Evolutionary conservation across 1,139 yeast genomes (phyloP), one percentile per base, ranked within the genome.

Genomic region (Protomyces pachydermus): DNA sequence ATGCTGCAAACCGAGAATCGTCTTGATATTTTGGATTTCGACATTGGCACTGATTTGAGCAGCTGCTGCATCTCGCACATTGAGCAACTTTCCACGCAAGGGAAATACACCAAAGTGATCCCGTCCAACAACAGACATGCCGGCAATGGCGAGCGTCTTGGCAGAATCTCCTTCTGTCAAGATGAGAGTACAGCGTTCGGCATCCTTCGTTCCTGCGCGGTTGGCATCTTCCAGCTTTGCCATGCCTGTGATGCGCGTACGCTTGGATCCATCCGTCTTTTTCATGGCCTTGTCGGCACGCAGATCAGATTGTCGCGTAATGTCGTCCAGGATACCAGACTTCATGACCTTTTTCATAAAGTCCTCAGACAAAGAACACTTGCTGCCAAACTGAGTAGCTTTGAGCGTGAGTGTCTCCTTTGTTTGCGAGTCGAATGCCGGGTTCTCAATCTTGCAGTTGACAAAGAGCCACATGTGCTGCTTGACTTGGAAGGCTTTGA

Each of bases 81-180:
- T 95, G 65, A 95, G 80, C 75, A 95, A 81, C 74, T 95, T 95
- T 81, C 98, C 98, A 73, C 96, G 84, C 56, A 95, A 79, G 1
- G 99, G 99, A 76, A 88, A 95, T 69, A 96, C 91, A 3, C 99
- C 99, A 73, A 91, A 93, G 71, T 84, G 85, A 74, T 95, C 97
- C 74, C 98, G 82, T 34, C 99, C 99, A 57, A 95, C 96, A 35
- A 93, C 97, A 0, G 96, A 87, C 61, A 95, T 80, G 50, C 99
- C 99, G 8, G 96, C 89, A 16, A 90, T 95, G 0, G 98, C 98
- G 67, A 90, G 80, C 3, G 96, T 84, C 78, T 86, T 81, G 69
- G 99, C 99, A 66, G 98, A 95, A 72, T 91, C 97, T 72, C 99
- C 99, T 78, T 95, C 99, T 1, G 98, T 93, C 66, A 95, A 77